phyloP scores from a whole-genome alignment of 2,329 filamentous ascomycete genomes.

The Monosporascus sp. region DNA sequence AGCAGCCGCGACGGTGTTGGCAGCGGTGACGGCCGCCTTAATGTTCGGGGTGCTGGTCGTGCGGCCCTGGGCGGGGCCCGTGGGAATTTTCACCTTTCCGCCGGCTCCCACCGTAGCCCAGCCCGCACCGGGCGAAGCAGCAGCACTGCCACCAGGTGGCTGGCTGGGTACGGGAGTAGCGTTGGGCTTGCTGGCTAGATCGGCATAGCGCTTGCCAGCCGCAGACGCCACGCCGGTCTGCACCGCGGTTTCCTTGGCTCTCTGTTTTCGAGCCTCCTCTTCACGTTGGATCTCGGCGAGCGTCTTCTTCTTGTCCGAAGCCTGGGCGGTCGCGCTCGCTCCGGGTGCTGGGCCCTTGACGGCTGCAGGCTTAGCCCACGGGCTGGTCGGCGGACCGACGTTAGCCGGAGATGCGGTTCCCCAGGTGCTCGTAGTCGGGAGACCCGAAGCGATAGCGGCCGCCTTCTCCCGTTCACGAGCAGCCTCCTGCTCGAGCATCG shows the following conservation, averaged over 20 bases:
- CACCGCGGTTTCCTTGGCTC: constrained; percentile 47
- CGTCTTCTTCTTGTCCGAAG: constrained; percentile 68
- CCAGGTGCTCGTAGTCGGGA: constrained; percentile 88
- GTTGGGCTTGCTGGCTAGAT: constrained; percentile 74
- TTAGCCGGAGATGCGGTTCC: constrained; percentile 69
- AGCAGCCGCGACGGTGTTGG: constrained; percentile 26
- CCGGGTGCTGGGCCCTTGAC: constrained; percentile 32
- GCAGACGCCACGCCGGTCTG: constrained; percentile 43
- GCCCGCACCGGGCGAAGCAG: constrained; percentile 49
- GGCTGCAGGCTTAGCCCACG: constrained; percentile 61
- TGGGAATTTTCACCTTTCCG: constrained; percentile 80
- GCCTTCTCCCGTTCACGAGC: constrained; percentile 56
- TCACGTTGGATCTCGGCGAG: constrained; percentile 95
- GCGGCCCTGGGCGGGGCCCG: constrained; percentile 46
- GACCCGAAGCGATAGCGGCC: constrained; percentile 61
- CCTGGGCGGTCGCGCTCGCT: constrained; percentile 26
- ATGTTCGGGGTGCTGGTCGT: constrained; percentile 36
- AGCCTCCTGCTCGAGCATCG: constrained; percentile 74
- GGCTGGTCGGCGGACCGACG: constrained; percentile 44
- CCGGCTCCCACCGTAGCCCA: constrained; percentile 96
- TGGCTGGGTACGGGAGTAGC: constrained; percentile 33
- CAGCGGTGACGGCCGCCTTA: constrained; percentile 34
- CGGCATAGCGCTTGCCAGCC: constrained; percentile 83
- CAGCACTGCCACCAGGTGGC: constrained; percentile 28
- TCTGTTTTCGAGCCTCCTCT: constrained; percentile 84